Evolutionary conservation across 768 basidiomycete genomes (phyloP), one percentile per base, ranked within the genome.

Genomic region (Epithele typhae): DNA sequence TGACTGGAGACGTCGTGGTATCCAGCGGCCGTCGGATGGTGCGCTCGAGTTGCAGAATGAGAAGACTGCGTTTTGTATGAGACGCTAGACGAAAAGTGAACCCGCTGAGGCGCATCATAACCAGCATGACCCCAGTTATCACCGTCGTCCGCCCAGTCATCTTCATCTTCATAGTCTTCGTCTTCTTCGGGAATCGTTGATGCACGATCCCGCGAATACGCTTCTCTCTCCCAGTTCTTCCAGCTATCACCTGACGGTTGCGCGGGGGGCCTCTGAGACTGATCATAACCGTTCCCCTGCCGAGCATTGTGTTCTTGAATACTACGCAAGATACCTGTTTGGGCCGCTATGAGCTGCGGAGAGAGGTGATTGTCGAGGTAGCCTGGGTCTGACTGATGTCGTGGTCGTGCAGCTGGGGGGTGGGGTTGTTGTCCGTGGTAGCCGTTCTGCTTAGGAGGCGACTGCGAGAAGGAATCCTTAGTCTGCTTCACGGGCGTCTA

Each of bases 161-260:
- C 49, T n/a, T 50, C 51, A 15, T 53, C 51, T 33, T 51, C 49
- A 9, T 51, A 43, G 5, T 52, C 51, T 37, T 52, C 55, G 23
- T 52, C 48, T 24, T 56, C 51, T 25, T 56, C 51, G 1, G 48
- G 49, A 3, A 53, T 51, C 3, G 48, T 49, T 9, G 51, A 51
- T 4, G 47, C 53, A 6, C 41, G 43, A 3, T 51, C 49, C 32
- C 52, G 38, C 25, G 39, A 49, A 36, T 55, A 50, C 17, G 39
- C 48, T 6, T 36, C 50, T 22, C 40, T 42, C 21, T 46, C 52
- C 40, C 45, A 47, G 24, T 46, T 55, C 5, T 52, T 52, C 61
- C 61, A 60, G 47, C 57, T 59, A 12, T 56, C 49, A 4, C 57
- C 51, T n/a, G 52, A 48, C 14, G 43, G 45, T 7, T 45, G 52